Evolutionary conservation across 225 moss, liverwort and hornwort species (phyloP), one percentile per base, ranked within the genome.

Genomic region (Asterella californica): DNA sequence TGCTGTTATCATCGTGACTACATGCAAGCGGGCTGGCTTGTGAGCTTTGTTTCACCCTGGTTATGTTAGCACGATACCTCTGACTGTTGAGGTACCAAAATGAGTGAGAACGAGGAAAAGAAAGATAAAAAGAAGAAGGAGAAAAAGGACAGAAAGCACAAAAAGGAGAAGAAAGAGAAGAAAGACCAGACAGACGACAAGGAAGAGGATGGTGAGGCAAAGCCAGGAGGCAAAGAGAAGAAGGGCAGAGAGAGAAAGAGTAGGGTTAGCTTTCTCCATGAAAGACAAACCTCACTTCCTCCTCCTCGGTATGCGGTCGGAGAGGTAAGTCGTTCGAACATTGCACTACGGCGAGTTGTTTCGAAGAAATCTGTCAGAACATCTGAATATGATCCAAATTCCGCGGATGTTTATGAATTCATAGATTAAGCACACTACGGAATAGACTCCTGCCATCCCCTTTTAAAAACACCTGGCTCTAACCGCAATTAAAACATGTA

Each of bases 291-390:
- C 8, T 76, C 75, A 38, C 83, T 75, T 68, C 86, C 86, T 64
- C 86, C 86, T 54, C 86, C 76, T 63, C 83, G 86, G 9, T 86
- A 83, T 80, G 73, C 80, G 34, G 53, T 80, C 38, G 86, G 86
- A 60, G 82, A 86, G 79, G 85, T 85, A 74, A 25, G 63, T 46
- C 49, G 30, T 11, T 61, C 37, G 5, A 42, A 30, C 46, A 6
- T n/a, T 2, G 10, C 30, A 65, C 65, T 1, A 2, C 57, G 2
- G 19, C 57, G 1, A 24, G 57, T 57, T 67, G 22, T 32, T 64
- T n/a, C 1, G 64, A 10, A 64, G 25, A 2, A 67, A 1, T n/a
- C n/a, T 19, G n/a, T 61, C 10, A 2, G n/a, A 21, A 61, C n/a
- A 61, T 61, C 2, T 19, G 21, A n/a, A 19, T 10, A n/a, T 61